Evolutionary conservation across 2,329 filamentous ascomycete genomes (phyloP).

Genomic region (Apiospora phragmitis): DNA sequence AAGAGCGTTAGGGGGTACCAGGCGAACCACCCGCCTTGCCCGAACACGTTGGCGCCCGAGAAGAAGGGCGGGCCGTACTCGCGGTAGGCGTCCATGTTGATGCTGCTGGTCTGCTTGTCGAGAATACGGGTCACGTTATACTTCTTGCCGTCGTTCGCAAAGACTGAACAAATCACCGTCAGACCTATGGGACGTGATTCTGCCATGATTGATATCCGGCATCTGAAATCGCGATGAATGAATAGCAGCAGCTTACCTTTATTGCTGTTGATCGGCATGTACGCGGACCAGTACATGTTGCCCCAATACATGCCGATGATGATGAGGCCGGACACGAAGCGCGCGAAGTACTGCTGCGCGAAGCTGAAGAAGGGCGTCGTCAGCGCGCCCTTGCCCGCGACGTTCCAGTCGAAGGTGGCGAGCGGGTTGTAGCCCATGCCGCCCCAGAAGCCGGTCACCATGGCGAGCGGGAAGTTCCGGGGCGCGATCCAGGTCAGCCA

Average conservation of each 20-base stretch:
- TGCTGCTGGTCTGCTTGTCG: slow-evolving; percentile 41
- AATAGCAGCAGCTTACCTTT: slow-evolving; percentile 22
- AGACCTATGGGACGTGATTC: background rate
- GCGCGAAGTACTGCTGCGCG: slow-evolving; percentile 61
- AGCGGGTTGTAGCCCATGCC: slow-evolving; percentile 45
- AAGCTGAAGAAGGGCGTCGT: slow-evolving; percentile 54
- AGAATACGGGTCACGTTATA: slow-evolving; percentile 57
- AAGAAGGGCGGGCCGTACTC: slow-evolving; percentile 57
- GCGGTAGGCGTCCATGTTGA: slow-evolving; percentile 53
- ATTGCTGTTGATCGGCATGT: slow-evolving; percentile 57
- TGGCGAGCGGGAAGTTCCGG: slow-evolving; percentile 46
- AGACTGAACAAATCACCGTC: slow-evolving; percentile 32
- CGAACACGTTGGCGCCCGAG: slow-evolving; percentile 43
- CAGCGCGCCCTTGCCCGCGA: slow-evolving; percentile 20
- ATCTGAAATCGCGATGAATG: background rate
- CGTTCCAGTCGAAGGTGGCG: slow-evolving; percentile 43
- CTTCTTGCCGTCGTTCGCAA: slow-evolving; percentile 53
- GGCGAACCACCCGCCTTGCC: slow-evolving; percentile 36
- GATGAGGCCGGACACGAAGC: slow-evolving; percentile 55
- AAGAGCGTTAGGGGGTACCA: slow-evolving; percentile 56
- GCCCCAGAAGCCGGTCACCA: slow-evolving; percentile 38
- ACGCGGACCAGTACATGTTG: slow-evolving; percentile 57
- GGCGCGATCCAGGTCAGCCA: slow-evolving; percentile 50
- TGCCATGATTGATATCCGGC: background rate
- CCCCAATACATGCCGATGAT: slow-evolving; percentile 59